Base-by-base conservation (phyloP, 768 basidiomycete species). In the Gyrodon lividus region DNA sequence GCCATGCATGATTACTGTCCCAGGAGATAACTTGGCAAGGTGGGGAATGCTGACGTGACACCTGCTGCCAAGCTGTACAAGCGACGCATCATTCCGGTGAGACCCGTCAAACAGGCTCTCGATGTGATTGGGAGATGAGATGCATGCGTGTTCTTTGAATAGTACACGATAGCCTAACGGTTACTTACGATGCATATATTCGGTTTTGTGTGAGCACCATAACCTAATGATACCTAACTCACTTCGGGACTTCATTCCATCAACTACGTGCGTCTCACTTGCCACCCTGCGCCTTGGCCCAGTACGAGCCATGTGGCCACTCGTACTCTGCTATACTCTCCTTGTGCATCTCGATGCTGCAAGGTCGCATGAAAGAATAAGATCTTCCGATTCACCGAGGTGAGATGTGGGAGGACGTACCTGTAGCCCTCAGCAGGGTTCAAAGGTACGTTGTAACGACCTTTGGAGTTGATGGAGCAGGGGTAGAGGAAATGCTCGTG, bases 401-500 rank as follows among this genome's bases (percentile, higher is more conserved):
- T 14, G 7, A 22, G 49, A n/a, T 22, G 41, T 43, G 42, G 30
- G 24, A 26, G 35, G 30, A 34, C 59, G 12, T 12, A 66, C 65
- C 65, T 68, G 70, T 93, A 92, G 2, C 93, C 93, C 60, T 90
- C 92, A 16, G 77, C 70, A 0, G 88, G 75, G 59, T 88, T 81
- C 51, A 60, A 71, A 0, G 93, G 93, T 4, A 95, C 89, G 60
- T 93, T 94, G 70, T 97, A 98, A 35, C 92, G 77, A 35, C 94
- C 95, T 14, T 78, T 78, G 2, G 71, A 55, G 71, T 95, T 97
- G 73, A 98, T 92, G 16, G 90, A 87, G 61, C 89, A 91, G 2
- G 92, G 93, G 54, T 84, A 84, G 38, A 86, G 72, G 72, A 97
- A 98, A 66, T 97, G 90, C 62, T 98, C 92, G 70, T 98, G 95